These are phyloP conservation scores for Nemania sp. DNA, from an alignment of 2,329 filamentous ascomycete species.

Conservation along the genomic window DNA sequence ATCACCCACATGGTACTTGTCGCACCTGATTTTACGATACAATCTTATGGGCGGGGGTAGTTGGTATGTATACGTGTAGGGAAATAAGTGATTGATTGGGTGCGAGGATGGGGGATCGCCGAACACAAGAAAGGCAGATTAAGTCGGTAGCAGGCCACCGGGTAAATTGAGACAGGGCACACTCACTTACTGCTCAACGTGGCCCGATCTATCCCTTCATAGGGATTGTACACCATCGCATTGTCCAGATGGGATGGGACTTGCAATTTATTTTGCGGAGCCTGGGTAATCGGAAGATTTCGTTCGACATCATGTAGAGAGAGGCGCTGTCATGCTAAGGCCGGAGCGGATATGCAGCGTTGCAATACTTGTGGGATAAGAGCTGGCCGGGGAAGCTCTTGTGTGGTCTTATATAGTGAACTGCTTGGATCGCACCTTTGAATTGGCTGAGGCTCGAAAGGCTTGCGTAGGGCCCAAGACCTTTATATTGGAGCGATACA, in stretches of 20 bases:
- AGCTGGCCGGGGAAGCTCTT: background rate
- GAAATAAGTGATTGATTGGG: slow-evolving; percentile 27
- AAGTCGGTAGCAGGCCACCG: slow-evolving; percentile 8
- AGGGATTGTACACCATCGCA: background rate
- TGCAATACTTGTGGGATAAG: background rate
- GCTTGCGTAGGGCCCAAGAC: background rate
- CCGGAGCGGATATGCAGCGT: background rate
- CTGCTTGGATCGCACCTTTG: background rate
- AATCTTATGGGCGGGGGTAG: slow-evolving; percentile 14
- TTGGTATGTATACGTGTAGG: background rate
- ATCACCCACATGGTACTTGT: background rate
- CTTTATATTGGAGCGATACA: background rate
- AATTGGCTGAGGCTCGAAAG: background rate
- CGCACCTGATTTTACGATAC: background rate
- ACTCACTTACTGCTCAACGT: background rate
- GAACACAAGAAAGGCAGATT: background rate
- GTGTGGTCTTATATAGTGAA: slow-evolving; percentile 4
- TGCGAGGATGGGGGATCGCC: background rate
- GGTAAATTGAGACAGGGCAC: slow-evolving; percentile 27
- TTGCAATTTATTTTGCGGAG: slow-evolving; percentile 37
- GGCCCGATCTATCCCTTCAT: slow-evolving; percentile 8
- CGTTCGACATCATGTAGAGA: slow-evolving; percentile 7
- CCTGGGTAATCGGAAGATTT: slow-evolving; percentile 36
- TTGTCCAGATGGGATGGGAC: background rate
- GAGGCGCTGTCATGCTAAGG: slow-evolving; percentile 1